A percentile compares a stretch with the other conserved stretches of the same genome.
Evolutionary conservation across 306 rosid genomes (phyloP).

Genomic region (Vicia villosa): DNA sequence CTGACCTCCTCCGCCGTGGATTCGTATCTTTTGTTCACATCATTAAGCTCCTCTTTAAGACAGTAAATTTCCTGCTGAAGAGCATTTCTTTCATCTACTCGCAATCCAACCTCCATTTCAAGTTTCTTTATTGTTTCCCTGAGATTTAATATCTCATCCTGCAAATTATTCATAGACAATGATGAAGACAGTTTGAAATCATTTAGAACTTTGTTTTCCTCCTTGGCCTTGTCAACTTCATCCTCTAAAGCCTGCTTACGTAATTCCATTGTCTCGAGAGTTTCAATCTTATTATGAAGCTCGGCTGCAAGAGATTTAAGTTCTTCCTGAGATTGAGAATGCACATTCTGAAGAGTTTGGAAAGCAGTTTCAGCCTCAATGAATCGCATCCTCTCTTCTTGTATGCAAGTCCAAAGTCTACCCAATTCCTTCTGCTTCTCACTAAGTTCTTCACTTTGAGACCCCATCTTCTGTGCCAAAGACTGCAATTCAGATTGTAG

Average conservation of each 20-base stretch:
- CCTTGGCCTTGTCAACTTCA: slow-evolving; percentile 62
- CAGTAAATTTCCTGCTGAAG: slow-evolving; percentile 89
- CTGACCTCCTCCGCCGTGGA: slow-evolving; percentile 64
- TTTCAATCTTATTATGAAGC: slow-evolving; percentile 55
- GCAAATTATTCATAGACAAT: slow-evolving; percentile 58
- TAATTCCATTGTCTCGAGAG: slow-evolving; percentile 62
- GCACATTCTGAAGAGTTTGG: slow-evolving; percentile 87
- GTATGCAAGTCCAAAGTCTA: slow-evolving; percentile 82
- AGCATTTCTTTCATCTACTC: slow-evolving; percentile 78
- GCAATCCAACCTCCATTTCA: slow-evolving; percentile 70
- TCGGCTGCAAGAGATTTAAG: slow-evolving; percentile 72
- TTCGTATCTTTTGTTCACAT: slow-evolving; percentile 55
- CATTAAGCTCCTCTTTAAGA: slow-evolving; percentile 75
- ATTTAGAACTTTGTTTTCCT: slow-evolving; percentile 65
- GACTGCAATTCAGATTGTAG: slow-evolving; percentile 78
- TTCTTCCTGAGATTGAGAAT: slow-evolving; percentile 87
- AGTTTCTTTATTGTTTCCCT: slow-evolving; percentile 71
- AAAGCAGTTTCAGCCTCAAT: slow-evolving; percentile 93
- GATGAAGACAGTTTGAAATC: slow-evolving; percentile 70
- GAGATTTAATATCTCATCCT: slow-evolving; percentile 71
- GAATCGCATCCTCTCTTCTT: slow-evolving; percentile 76
- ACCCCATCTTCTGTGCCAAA: slow-evolving; percentile 67
- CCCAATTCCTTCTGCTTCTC: slow-evolving; percentile 93
- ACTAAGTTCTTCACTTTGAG: slow-evolving; percentile 73
- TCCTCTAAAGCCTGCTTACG: slow-evolving; percentile 59